Conservation (phyloP, 257 asterid species). For the Plantago ovata region DNA sequence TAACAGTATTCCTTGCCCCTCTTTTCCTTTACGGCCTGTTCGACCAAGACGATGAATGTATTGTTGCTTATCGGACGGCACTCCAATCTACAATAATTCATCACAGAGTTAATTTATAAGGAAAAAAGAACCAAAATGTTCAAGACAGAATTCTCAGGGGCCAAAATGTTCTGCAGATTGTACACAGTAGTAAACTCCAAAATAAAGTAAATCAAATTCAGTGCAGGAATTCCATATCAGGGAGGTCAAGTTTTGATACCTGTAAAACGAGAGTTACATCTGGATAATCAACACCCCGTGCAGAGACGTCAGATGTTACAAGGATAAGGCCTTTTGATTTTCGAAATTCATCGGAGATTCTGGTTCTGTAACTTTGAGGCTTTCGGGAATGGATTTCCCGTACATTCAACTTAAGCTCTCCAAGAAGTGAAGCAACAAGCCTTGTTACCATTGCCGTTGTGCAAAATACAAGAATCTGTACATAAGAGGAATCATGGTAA, state of each 20-base stretch:
- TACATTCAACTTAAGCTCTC: slow-evolving; percentile 79
- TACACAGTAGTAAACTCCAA: no score
- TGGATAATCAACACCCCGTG: slow-evolving; percentile 99
- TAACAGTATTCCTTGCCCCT: slow-evolving; percentile 82
- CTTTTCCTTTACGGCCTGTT: slow-evolving; percentile 96
- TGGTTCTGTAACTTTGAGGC: slow-evolving; percentile 85
- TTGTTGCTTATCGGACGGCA: slow-evolving; percentile 51
- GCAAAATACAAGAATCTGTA: slow-evolving; percentile 93
- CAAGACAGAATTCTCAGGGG: no score
- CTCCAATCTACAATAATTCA: slow-evolving; percentile 20
- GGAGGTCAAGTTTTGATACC: slow-evolving; percentile 35
- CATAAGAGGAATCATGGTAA: slow-evolving; percentile 8
- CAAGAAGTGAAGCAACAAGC: slow-evolving; percentile 84
- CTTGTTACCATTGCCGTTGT: slow-evolving; percentile 98
- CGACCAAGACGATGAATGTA: slow-evolving; percentile 94
- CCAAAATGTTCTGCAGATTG: no score
- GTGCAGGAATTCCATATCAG: background rate
- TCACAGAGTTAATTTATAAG: background rate
- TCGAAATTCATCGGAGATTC: slow-evolving; percentile 87
- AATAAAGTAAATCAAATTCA: background rate
- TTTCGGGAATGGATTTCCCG: slow-evolving; percentile 95
- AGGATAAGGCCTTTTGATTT: slow-evolving; percentile 93
- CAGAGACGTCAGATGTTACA: slow-evolving; percentile 96
- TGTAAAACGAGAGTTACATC: slow-evolving; percentile 89
- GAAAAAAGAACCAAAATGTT: no score